Conservation (phyloP, 768 basidiomycete species). For the Pulveroboletus sp. region DNA sequence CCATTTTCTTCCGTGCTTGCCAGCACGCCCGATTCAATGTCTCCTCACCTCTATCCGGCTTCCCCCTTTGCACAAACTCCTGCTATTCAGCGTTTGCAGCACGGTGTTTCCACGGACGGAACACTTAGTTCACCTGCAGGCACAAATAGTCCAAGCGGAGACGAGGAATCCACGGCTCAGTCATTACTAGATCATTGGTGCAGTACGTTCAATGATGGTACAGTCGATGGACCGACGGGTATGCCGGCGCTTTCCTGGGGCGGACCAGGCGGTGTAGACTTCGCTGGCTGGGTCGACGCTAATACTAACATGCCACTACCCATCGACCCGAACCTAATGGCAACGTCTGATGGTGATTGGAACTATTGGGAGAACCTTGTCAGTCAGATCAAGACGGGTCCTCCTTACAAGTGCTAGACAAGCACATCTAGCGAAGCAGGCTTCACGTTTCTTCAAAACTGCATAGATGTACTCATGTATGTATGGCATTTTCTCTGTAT, state of each 20-base stretch:
- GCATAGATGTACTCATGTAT: too few relatives aligned
- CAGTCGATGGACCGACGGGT: constrained; percentile 48
- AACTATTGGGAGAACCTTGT: constrained; percentile 80
- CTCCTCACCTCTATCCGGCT: constrained; percentile 22
- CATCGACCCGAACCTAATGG: constrained; percentile 44
- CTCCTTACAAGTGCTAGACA: constrained; percentile 21
- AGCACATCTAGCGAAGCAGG: constrained; percentile 8
- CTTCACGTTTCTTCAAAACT: too few relatives aligned
- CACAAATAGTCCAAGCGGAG: constrained; percentile 66
- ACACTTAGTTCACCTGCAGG: constrained; percentile 57
- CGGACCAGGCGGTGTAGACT: constrained; percentile 53
- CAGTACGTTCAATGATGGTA: constrained; percentile 70
- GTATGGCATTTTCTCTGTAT: constrained; percentile 6
- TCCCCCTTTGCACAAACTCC: constrained; percentile 41
- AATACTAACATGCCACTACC: constrained; percentile 35
- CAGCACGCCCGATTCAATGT: constrained; percentile 16
- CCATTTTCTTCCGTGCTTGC: constrained; percentile 24
- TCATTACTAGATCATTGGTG: constrained; percentile 83
- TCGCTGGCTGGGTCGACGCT: constrained; percentile 56
- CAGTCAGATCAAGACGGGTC: constrained; percentile 46
- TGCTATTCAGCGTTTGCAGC: constrained; percentile 61
- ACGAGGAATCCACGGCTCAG: constrained; percentile 76
- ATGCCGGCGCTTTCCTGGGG: constrained; percentile 57
- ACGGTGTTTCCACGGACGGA: constrained; percentile 39
- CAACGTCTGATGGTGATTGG: constrained; percentile 66